A percentile compares a stretch with the other conserved stretches of the same genome.
Conservation (phyloP, 192 early-diverging fungal species). For the Entophlyctis helioformis region DNA sequence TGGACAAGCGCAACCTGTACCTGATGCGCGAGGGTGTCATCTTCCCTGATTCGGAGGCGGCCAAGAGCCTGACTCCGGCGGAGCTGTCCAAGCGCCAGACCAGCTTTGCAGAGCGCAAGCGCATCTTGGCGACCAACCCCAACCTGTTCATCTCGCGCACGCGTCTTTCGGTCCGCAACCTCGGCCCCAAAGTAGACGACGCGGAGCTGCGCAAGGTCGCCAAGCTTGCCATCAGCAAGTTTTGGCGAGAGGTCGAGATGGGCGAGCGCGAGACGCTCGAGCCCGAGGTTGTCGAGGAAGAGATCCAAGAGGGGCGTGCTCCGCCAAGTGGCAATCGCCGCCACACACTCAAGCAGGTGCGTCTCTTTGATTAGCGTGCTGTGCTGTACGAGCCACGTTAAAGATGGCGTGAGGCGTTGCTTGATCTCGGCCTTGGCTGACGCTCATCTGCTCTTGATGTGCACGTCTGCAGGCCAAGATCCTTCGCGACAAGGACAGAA, state of each 20-base stretch:
- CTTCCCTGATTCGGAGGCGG: conserved; percentile 71
- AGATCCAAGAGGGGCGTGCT: conserved; percentile 46
- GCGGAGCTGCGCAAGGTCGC: conserved; percentile 39
- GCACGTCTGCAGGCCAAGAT: conserved; percentile 70
- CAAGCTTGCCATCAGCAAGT: conserved; percentile 19
- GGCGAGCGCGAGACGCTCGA: conserved; percentile 21
- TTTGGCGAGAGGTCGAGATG: conserved; percentile 35
- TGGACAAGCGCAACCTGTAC: conserved; percentile 79
- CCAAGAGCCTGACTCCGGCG: conserved; percentile 49
- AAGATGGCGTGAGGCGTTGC: too few relatives aligned
- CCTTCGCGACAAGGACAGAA: conserved; percentile 60
- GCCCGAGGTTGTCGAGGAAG: conserved; percentile 56
- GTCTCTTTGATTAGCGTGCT: not conserved
- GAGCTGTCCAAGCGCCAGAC: conserved; percentile 77
- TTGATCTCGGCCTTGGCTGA: too few relatives aligned
- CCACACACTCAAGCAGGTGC: conserved; percentile 41
- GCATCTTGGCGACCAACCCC: conserved; percentile 70
- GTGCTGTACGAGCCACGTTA: not conserved
- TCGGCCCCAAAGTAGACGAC: conserved; percentile 66
- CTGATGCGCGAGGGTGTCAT: conserved; percentile 86
- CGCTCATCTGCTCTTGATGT: too few relatives aligned
- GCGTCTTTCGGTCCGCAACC: conserved; percentile 77
- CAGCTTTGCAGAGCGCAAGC: conserved; percentile 70
- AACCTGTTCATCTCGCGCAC: conserved; percentile 82
- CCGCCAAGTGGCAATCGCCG: conserved; percentile 16